Evolutionary conservation across 192 early-diverging fungal genomes (phyloP).

Genomic region (Phycomyces nitens): DNA sequence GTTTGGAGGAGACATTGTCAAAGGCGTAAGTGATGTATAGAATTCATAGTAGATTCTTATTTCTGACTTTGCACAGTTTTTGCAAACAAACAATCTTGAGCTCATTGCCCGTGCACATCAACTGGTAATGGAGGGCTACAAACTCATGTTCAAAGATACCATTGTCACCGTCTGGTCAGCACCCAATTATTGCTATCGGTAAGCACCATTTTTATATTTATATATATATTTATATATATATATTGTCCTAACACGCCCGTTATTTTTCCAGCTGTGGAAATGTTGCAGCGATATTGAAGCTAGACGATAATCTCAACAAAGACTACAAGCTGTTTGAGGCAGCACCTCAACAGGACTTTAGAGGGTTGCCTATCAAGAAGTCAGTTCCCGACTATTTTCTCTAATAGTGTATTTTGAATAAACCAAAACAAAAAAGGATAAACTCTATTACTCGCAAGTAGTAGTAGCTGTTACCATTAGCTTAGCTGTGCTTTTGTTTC

Average conservation of each 20-base stretch:
- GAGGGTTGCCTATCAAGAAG: constrained; percentile 79
- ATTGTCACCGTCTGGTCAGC: constrained; percentile 99
- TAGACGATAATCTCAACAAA: constrained; percentile 84
- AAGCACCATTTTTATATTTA: constrained; percentile 8
- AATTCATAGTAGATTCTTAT: constrained; percentile 2
- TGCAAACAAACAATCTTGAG: constrained; percentile 81
- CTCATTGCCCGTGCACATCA: constrained; percentile 96
- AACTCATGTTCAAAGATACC: constrained; percentile 92
- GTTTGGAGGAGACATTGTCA: constrained; percentile 91
- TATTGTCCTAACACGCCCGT: not conserved
- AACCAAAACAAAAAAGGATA: no score
- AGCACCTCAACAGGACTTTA: constrained; percentile 80
- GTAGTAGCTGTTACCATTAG: no score
- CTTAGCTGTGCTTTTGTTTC: no score
- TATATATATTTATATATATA: no score
- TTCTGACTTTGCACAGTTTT: constrained; percentile 42
- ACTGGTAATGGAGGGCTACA: constrained; percentile 96
- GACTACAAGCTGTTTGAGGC: constrained; percentile 94
- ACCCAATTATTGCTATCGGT: constrained; percentile 98
- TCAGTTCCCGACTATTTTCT: constrained; percentile 93
- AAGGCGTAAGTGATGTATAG: constrained; percentile 48
- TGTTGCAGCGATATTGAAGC: constrained; percentile 93
- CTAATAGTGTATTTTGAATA: constrained; percentile 37
- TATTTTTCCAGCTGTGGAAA: constrained; percentile 79
- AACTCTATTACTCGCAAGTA: no score